A percentile compares a stretch with the other conserved stretches of the same genome.
Evolutionary conservation across 2,329 filamentous ascomycete species (phyloP).

Genomic region (Diaporthe sp.): DNA sequence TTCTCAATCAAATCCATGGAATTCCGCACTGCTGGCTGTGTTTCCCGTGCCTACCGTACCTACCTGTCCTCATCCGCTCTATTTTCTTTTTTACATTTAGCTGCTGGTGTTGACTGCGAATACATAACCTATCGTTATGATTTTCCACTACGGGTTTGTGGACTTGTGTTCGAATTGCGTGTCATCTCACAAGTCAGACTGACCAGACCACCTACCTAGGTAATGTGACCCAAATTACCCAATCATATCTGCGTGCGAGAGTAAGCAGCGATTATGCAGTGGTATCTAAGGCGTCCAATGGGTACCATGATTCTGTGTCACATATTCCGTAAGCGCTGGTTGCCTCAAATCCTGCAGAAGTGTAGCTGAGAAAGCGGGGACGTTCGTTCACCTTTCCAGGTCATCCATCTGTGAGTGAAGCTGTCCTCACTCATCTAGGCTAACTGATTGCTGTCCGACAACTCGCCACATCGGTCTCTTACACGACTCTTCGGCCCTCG

Average conservation of each 20-base stretch:
- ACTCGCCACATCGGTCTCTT: neutral
- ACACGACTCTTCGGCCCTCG: too few species aligned
- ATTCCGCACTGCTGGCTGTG: too few species aligned
- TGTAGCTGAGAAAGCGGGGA: neutral
- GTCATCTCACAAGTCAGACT: neutral
- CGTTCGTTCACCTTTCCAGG: neutral
- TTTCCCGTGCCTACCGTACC: too few species aligned
- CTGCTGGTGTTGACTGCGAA: neutral
- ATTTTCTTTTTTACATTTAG: neutral
- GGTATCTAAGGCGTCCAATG: neutral
- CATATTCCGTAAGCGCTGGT: constrained; percentile 11
- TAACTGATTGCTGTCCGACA: neutral
- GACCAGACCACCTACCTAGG: constrained; percentile 2
- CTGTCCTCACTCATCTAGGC: neutral
- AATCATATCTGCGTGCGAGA: neutral
- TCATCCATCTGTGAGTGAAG: neutral
- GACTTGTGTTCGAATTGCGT: neutral
- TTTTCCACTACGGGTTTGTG: neutral
- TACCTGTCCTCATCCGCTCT: too few species aligned
- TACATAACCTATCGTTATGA: too few species aligned
- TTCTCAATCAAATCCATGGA: too few species aligned
- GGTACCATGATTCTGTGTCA: neutral
- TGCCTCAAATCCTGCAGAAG: neutral
- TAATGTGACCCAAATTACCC: neutral
- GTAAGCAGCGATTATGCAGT: neutral